Base-by-base conservation (phyloP, 352 stramenopile species). In the Pythium grandisporangium region DNA sequence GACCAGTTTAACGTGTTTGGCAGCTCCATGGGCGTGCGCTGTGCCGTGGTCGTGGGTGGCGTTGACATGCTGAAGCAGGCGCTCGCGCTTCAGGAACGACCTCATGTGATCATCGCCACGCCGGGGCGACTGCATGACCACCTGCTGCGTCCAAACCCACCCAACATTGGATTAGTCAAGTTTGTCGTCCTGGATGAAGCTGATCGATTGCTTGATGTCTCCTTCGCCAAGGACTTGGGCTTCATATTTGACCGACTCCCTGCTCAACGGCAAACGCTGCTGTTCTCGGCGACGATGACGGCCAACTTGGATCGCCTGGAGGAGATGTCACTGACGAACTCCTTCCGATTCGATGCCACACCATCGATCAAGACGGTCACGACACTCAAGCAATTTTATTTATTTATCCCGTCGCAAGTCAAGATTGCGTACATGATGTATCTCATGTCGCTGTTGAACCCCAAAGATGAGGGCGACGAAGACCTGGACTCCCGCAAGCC, bases 181-280 rank as follows among this genome's bases (percentile, higher is more conserved):
- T 99, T 91, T 58, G 58, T 99, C 27, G 96, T 99, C 17, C 78
- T 99, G 25, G 96, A 99, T 64, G 96, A 99, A 61, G 96, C 95
- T 5, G 96, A 99, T 69, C 73, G 96, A 22, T 68, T 98, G 45
- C 68, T 98, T 30, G 78, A 85, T 23, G 61, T 80, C 22, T 84
- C 82, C 16, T 93, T 95, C 48, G 63, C 75, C 26, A 86, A 87
- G 38, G 89, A 97, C 51, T 44, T 98, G 43, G 60, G 66, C 33
- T 85, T 81, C 42, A 93, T 98, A 34, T 67, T 97, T 1, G 66
- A 89, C 40, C 66, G 63, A 8, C 37, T 96, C 43, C 77, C 83
- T 3, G 19, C 58, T 12, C 73, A 78, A 46, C 95, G 94, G 24
- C 90, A 98, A 53, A 99, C 93, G 35, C 63, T 99, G 44, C 66